Base-by-base conservation (phyloP, 768 basidiomycete species). In the Suillus spraguei region DNA sequence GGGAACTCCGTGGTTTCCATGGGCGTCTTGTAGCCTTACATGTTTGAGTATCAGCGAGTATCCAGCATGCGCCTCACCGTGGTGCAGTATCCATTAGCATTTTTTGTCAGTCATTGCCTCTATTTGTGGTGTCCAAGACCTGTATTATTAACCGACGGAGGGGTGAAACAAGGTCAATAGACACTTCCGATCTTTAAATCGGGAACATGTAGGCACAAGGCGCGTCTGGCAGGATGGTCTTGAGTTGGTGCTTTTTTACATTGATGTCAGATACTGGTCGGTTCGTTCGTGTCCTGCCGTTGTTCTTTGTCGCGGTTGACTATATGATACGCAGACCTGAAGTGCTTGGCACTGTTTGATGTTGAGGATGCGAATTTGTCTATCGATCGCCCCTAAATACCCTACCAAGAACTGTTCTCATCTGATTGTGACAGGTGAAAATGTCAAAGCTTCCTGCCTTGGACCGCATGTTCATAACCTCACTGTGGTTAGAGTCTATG, bases 371-470 rank as follows among this genome's bases (percentile, higher is more conserved):
- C 22, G 6, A 3, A 49, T n/a, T n/a, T 49, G n/a, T n/a, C 13
- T 22, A 28, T 49, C 24, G 49, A 49, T 49, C 14, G 14, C 49
- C 49, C 49, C 49, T 49, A 28, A 28, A 28, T 3, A 3, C 13
- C 24, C 22, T 47, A 5, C 22, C 46, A 14, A 47, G 22, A 11
- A 47, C 46, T 44, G 44, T 44, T 24, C 49, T 49, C 47, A 24
- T 22, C 6, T 14, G 13, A 14, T 11, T 49, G 22, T 49, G 47
- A 44, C 22, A 14, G 20, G 46, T 32, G 2, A n/a, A 32, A 22
- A 55, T 55, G 54, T 4, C n/a, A 38, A 39, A 14, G 13, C 54
- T 55, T 8, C 54, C 36, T 55, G n/a, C 54, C 14, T 7, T 62
- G 20, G 17, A 28, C 28, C 54, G 54, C 22, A 55, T 55, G 54